phyloP scores from a whole-genome alignment of 176 grass and related monocot genomes.

The Secale cereale region DNA sequence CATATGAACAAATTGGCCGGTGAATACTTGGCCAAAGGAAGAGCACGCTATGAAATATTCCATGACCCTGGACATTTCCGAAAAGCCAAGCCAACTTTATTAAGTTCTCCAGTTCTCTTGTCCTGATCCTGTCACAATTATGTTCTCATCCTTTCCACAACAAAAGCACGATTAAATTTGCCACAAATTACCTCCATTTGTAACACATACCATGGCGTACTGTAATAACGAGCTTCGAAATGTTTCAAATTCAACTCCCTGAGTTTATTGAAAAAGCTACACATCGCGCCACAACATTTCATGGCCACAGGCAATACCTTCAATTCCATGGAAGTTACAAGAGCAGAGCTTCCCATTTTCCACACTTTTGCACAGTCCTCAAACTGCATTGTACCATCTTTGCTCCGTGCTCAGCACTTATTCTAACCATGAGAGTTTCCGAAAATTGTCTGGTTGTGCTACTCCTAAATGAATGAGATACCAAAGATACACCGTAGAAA shows the following conservation, averaged over 20 bases:
- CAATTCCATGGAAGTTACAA: neutral
- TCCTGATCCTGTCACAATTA: neutral
- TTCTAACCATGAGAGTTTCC: neutral
- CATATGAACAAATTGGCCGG: constrained; percentile 13
- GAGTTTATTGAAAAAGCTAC: neutral
- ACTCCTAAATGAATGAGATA: constrained; percentile 28
- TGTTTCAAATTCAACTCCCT: neutral
- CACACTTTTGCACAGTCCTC: constrained; percentile 8
- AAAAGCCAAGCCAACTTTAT: constrained; percentile 29
- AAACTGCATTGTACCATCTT: neutral
- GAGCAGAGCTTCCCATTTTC: neutral
- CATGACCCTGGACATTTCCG: constrained; percentile 14
- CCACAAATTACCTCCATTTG: neutral
- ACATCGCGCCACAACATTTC: neutral
- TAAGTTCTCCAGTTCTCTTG: neutral
- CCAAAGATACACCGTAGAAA: neutral
- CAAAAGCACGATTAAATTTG: neutral
- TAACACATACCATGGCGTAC: neutral
- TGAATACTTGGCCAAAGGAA: constrained; percentile 27
- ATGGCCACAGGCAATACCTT: neutral
- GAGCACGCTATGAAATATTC: neutral
- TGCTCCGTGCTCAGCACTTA: constrained; percentile 31
- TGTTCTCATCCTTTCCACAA: neutral
- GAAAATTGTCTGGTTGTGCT: neutral
- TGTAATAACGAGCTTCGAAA: neutral